These are phyloP conservation scores for Lactarius sanguifluus DNA, from an alignment of 768 basidiomycete species.

Conservation along the genomic window DNA sequence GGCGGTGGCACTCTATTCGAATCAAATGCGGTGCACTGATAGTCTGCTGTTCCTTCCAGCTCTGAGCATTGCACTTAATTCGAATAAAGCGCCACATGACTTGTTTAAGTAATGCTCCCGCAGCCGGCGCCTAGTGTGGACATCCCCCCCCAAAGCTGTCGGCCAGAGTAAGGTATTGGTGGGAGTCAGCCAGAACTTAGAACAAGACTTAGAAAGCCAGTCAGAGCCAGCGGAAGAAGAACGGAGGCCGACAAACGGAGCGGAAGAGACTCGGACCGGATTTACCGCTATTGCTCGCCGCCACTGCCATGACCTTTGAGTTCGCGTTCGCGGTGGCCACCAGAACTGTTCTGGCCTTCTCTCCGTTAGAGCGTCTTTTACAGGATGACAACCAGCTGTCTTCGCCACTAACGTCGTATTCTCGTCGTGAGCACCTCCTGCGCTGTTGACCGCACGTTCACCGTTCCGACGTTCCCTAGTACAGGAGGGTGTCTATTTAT, in stretches of 20 bases:
- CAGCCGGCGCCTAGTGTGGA: neutral
- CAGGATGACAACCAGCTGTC: conserved; percentile 74
- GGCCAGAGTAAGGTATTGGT: neutral
- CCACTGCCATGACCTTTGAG: conserved; percentile 13
- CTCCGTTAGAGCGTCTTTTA: conserved; percentile 51
- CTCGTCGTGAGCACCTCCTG: conserved; percentile 56
- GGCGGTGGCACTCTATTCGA: conserved; percentile 13
- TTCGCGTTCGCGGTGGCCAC: conserved; percentile 41
- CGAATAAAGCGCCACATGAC: neutral
- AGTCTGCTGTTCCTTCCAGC: neutral
- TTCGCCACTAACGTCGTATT: conserved; percentile 77
- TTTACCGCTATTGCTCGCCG: neutral
- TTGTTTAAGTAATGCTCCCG: conserved; percentile 3
- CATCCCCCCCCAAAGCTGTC: neutral
- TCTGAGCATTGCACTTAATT: neutral
- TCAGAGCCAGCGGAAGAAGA: neutral
- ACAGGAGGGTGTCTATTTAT: conserved; percentile 85
- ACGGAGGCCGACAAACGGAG: neutral
- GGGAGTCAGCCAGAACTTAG: neutral
- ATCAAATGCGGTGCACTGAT: neutral
- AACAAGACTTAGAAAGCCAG: neutral
- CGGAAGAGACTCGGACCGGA: neutral
- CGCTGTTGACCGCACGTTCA: conserved; percentile 16
- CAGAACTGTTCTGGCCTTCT: conserved; percentile 53
- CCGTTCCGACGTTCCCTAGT: conserved; percentile 50